Percentiles rank a stretch among this genome's conserved stretches.
Conservation (phyloP, 2,329 filamentous ascomycete genomes). For the Elsinoe necatrix region DNA sequence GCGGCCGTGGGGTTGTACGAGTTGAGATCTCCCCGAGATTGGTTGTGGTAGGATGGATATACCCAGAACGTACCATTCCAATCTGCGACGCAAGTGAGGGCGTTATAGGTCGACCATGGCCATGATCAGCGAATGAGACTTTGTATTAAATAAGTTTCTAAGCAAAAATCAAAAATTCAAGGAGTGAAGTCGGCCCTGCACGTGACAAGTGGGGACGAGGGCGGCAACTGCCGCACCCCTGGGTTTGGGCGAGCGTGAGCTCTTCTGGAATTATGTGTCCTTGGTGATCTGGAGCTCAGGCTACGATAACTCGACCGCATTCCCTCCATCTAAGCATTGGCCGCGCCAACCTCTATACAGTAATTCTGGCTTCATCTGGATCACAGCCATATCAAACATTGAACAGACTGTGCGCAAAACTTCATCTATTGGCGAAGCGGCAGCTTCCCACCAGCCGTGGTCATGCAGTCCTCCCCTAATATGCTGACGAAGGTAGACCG, state of each 20-base stretch:
- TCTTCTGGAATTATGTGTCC: slow-evolving; percentile 15
- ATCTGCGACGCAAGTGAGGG: background rate
- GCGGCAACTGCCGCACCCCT: slow-evolving; percentile 6
- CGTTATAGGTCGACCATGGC: background rate
- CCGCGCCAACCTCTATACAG: background rate
- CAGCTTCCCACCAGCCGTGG: slow-evolving; percentile 39
- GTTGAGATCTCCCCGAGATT: background rate
- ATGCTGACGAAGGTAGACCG: slow-evolving; percentile 46
- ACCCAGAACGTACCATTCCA: background rate
- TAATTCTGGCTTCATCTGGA: background rate
- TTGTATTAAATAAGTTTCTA: background rate
- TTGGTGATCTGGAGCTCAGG: slow-evolving; percentile 4
- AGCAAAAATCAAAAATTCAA: background rate
- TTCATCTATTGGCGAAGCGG: slow-evolving; percentile 30
- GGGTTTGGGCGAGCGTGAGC: slow-evolving; percentile 6
- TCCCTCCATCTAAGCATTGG: slow-evolving; percentile 2
- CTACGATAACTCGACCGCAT: slow-evolving; percentile 15
- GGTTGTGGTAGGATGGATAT: background rate
- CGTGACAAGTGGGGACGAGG: background rate
- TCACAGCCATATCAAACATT: background rate
- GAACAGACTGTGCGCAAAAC: slow-evolving; percentile 18
- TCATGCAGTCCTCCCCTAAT: slow-evolving; percentile 34
- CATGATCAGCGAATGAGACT: background rate
- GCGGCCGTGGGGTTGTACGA: background rate
- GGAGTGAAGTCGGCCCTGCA: background rate